Conservation (phyloP, 2,329 filamentous ascomycete genomes). For the Cercospora zeina region DNA sequence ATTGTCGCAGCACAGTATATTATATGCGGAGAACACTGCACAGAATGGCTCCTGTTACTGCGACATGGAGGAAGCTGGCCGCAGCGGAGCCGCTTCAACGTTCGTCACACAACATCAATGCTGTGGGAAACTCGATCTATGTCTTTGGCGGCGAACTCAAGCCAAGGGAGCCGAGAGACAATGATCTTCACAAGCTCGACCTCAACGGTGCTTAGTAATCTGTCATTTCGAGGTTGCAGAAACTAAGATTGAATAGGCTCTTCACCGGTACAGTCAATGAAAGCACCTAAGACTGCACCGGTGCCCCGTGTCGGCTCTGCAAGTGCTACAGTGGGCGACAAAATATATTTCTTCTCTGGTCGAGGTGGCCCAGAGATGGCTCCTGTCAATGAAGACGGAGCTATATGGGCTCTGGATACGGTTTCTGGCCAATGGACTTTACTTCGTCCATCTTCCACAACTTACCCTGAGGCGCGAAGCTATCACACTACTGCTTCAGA, state of each 20-base stretch:
- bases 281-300: constrained; percentile 50
- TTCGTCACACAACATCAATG: constrained; percentile 69
- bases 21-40: neutral
- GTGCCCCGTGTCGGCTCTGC: constrained; percentile 71
- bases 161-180: constrained; percentile 68
- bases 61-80: constrained; percentile 43
- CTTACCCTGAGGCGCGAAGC: constrained; percentile 65
- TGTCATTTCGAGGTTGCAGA: neutral
- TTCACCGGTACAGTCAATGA: constrained; percentile 27
- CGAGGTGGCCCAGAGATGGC: constrained; percentile 68
- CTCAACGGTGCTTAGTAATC: constrained; percentile 1
- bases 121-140: constrained; percentile 54
- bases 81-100: constrained; percentile 56
- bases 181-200: constrained; percentile 65
- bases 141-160: constrained; percentile 76
- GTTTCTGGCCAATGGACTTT: constrained; percentile 62
- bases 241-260: constrained; percentile 28
- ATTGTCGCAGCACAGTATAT: neutral
- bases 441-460: constrained; percentile 57
- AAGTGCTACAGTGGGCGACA: constrained; percentile 64
- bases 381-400: constrained; percentile 71
- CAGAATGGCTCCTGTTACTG: constrained; percentile 18
- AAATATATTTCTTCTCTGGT: constrained; percentile 80
- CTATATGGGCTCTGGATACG: constrained; percentile 75
- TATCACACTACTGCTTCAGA: constrained; percentile 68